Base-by-base conservation (phyloP, 177 flowering plant genomes). In the Vitis hybrid region DNA sequence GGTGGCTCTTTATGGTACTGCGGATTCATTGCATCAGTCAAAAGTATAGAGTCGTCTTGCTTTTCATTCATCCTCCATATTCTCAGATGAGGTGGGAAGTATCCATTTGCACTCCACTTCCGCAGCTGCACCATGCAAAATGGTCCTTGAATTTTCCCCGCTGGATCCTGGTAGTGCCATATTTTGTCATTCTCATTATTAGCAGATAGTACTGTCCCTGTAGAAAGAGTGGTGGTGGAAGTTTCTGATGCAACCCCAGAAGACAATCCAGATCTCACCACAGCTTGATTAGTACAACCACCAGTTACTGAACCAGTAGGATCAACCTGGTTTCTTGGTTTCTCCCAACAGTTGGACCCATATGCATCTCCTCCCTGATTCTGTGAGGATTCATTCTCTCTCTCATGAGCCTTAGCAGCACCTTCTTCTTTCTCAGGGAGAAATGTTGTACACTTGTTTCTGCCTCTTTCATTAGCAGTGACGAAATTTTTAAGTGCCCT, bases 161-260 rank as follows among this genome's bases (percentile, higher is more conserved):
- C 66, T 7, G 93, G 93, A 65, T 89, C 93, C 68, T 79, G 84
- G 70, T 89, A 88, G 66, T 83, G 84, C 93, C 93, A 89, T 56
- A 83, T 52, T 66, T 81, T 83, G 34, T 87, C 84, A 10, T 70
- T 72, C 71, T 85, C 88, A 54, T 67, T 73, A 52, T 67, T 51
- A 23, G 65, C 51, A 26, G 77, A 66, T 52, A 70, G 74, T 23
- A 73, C 68, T 23, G 18, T 70, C n/a, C 72, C 83, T 4, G 69
- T 48, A 17, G 79, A 75, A 32, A 62, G 50, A 62, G 32, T 62
- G 82, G 17, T 17, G 48, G 23, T 45, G 77, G 45, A 63, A 57
- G 73, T 21, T 69, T 74, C 79, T 15, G 75, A 64, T 21, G 68
- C 69, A 64, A 48, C 63, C 54, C 67, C 79, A 64, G 70, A 51